These are phyloP conservation scores for Aspergillus campestris DNA, from an alignment of 495 filamentous ascomycete species.

Conservation along the genomic window DNA sequence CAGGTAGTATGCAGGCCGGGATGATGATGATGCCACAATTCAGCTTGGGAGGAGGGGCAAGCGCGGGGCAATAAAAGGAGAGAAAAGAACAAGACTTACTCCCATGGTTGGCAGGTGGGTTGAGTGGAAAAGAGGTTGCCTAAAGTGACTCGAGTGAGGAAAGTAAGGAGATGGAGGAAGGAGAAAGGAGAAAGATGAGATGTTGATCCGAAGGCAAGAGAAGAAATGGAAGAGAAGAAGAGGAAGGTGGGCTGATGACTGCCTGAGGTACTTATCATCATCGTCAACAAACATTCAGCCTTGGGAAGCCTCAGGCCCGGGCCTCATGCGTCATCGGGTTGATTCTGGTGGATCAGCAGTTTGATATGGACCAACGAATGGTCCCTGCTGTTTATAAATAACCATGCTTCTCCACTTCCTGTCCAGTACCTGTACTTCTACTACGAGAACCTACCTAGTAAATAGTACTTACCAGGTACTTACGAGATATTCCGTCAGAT, in stretches of 20 bases:
- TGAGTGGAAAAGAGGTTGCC: neutral
- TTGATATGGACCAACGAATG: too few relatives aligned
- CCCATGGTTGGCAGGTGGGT: slow-evolving; percentile 17
- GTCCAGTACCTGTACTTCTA: too few relatives aligned
- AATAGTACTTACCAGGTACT: too few relatives aligned
- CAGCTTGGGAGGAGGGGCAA: slow-evolving; percentile 6
- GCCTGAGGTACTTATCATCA: too few relatives aligned
- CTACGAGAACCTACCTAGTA: too few relatives aligned
- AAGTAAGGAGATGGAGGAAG: neutral
- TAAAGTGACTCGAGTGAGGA: neutral
- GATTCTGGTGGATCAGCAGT: too few relatives aligned
- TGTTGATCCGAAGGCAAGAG: neutral
- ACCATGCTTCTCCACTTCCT: too few relatives aligned
- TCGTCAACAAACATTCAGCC: too few relatives aligned
- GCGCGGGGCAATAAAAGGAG: slow-evolving; percentile 2
- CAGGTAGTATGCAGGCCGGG: slow-evolving; percentile 9
- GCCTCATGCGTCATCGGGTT: too few relatives aligned
- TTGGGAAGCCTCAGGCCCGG: too few relatives aligned
- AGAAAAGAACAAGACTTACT: slow-evolving; percentile 17
- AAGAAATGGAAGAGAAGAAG: neutral
- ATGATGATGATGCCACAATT: neutral
- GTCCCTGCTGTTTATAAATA: too few relatives aligned
- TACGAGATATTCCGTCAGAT: too few relatives aligned
- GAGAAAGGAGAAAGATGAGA: slow-evolving; percentile 5
- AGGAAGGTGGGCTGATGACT: neutral